Evolutionary conservation across 2,329 filamentous ascomycete genomes (phyloP).

Genomic region (Microcera coccophila): DNA sequence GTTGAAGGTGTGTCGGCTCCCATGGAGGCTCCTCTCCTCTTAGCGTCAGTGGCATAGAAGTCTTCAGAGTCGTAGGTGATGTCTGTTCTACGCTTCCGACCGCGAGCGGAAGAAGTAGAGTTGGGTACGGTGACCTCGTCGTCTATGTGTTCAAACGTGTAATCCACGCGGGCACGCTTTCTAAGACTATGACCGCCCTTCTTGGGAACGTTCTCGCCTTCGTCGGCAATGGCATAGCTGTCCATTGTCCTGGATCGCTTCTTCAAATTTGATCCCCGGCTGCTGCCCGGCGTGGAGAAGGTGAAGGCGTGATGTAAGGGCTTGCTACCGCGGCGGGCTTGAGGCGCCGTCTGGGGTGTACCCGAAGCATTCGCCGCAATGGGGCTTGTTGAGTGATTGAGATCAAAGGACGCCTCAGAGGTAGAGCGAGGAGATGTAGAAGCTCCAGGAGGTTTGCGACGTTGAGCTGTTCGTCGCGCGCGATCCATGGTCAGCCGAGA

Average conservation of each 20-base stretch:
- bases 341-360: conserved; percentile 30
- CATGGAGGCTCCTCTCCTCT: conserved; percentile 37
- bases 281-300: conserved; percentile 34
- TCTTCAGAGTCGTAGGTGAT: conserved; percentile 35
- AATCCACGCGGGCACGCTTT: conserved; percentile 55
- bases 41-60: conserved; percentile 25
- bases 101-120: conserved; percentile 33
- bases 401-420: conserved; percentile 31
- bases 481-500: conserved; percentile 35
- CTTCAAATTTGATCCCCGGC: conserved; percentile 32
- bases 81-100: conserved; percentile 37
- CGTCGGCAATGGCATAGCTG: conserved; percentile 37
- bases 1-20: conserved; percentile 34
- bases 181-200: conserved; percentile 59
- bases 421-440: conserved; percentile 34
- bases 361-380: conserved; percentile 28
- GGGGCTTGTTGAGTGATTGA: conserved; percentile 31
- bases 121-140: conserved; percentile 42
- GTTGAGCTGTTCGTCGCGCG: conserved; percentile 34
- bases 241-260: conserved; percentile 45
- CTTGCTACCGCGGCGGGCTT: conserved; percentile 33
- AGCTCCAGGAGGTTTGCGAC: conserved; percentile 30
- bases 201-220: conserved; percentile 46
- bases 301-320: conserved; percentile 35
- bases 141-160: conserved; percentile 51